These are phyloP conservation scores for Penicillium roqueforti DNA, from an alignment of 495 filamentous ascomycete species.

Conservation along the genomic window DNA sequence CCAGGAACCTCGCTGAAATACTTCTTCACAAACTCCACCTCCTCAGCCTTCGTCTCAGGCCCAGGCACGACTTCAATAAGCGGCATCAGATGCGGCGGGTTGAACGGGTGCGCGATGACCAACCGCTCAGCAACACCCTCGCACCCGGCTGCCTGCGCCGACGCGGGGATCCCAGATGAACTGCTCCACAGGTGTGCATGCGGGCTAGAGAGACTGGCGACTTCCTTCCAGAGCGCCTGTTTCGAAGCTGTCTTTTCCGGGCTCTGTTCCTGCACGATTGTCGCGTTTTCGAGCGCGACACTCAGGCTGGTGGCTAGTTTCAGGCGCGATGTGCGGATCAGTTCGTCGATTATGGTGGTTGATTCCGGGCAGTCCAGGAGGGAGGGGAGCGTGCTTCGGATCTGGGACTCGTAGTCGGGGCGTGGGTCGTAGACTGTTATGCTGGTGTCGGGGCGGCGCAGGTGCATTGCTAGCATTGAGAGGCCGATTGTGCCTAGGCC, in stretches of 20 bases:
- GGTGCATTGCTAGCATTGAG: constrained; percentile 55
- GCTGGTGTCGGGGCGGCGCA: constrained; percentile 36
- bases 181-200: constrained; percentile 52
- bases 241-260: constrained; percentile 53
- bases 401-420: constrained; percentile 45
- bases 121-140: constrained; percentile 40
- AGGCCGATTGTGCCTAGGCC: constrained; percentile 59
- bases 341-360: constrained; percentile 9
- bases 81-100: constrained; percentile 61
- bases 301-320: constrained; percentile 35
- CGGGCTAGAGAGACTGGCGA: constrained; percentile 35
- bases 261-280: constrained; percentile 56
- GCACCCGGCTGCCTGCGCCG: constrained; percentile 31
- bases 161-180: constrained; percentile 55
- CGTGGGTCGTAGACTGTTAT: constrained; percentile 53
- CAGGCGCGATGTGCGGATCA: constrained; percentile 31
- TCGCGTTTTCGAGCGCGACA: constrained; percentile 40
- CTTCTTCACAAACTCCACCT: constrained; percentile 40
- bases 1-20: constrained; percentile 48
- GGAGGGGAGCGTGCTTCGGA: constrained; percentile 37
- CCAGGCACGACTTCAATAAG: constrained; percentile 57
- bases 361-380: constrained; percentile 13
- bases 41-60: constrained; percentile 29
- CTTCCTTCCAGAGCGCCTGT: constrained; percentile 45
- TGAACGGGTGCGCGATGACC: constrained; percentile 58